phyloP scores from a whole-genome alignment of 1,284 basidiomycete genomes.

The Leccinum olivaceoglutinosum region DNA sequence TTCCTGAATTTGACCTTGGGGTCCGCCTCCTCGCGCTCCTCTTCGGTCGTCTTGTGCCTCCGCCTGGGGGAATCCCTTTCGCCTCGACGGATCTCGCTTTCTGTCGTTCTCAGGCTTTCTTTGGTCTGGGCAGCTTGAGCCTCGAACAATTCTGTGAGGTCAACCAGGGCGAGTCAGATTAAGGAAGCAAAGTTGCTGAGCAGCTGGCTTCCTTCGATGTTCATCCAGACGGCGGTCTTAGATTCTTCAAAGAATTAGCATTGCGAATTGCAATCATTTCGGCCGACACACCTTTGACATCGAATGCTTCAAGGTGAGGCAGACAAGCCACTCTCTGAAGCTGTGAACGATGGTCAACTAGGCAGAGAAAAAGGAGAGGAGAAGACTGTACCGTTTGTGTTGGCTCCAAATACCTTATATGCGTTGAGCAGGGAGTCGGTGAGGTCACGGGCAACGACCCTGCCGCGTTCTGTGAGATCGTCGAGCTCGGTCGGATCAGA shows the following conservation, averaged over 20 bases:
- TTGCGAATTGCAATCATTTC: conserved; percentile 46
- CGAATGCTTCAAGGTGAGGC: conserved; percentile 26
- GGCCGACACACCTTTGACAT: conserved; percentile 39
- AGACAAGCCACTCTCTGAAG: conserved; percentile 43
- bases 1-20: conserved; percentile 51
- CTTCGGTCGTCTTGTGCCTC: conserved; percentile 41
- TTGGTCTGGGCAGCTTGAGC: conserved; percentile 44
- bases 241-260: conserved; percentile 36
- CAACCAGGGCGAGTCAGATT: conserved; percentile 54
- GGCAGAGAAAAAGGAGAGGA: not conserved
- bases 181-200: conserved; percentile 61
- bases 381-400: conserved; percentile 47
- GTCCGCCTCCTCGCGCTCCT: conserved; percentile 32
- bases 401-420: conserved; percentile 45
- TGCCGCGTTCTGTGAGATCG: conserved; percentile 49
- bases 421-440: conserved; percentile 36
- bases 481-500: conserved; percentile 33
- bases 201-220: conserved; percentile 47
- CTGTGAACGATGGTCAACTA: conserved; percentile 29
- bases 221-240: conserved; percentile 46
- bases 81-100: conserved; percentile 53
- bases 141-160: conserved; percentile 55
- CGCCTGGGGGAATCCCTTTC: conserved; percentile 51
- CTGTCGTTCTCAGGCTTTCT: conserved; percentile 44
- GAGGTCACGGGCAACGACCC: conserved; percentile 42